Percentiles rank a stretch among this genome's conserved stretches.
phyloP scores from a whole-genome alignment of 2,329 filamentous ascomycete genomes.

The Chaetomiaceae sp. region DNA sequence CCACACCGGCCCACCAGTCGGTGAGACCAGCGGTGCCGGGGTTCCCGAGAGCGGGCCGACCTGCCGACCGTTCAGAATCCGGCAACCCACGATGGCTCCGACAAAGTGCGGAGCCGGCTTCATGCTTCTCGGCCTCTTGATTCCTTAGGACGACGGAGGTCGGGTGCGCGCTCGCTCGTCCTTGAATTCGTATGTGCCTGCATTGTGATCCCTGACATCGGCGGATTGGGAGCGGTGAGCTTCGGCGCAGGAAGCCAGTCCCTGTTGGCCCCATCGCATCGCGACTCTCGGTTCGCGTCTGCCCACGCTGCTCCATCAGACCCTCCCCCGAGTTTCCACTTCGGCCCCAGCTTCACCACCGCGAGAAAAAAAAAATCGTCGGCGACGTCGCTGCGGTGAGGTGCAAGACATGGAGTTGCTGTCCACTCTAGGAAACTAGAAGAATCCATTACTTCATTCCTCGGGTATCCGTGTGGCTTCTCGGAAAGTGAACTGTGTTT shows the following conservation, averaged over 20 bases:
- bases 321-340: conserved; percentile 7
- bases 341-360: neutral
- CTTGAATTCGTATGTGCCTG: conserved; percentile 1
- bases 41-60: conserved; percentile 12
- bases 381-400: neutral
- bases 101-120: conserved; percentile 7
- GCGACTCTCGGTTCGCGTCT: conserved; percentile 2
- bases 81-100: neutral
- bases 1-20: too few species aligned
- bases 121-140: conserved; percentile 4
- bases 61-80: conserved; percentile 12
- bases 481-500: too few species aligned
- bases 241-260: neutral
- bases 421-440: neutral
- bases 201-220: neutral
- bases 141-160: neutral
- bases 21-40: conserved; percentile 2
- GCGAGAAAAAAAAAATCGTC: neutral
- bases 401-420: neutral
- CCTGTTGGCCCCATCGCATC: neutral
- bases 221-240: neutral
- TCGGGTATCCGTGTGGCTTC: too few species aligned
- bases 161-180: neutral
- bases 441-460: too few species aligned
- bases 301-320: conserved; percentile 7